Base-by-base conservation (phyloP, 805 yeast genomes). In the Candida parachauliodes region DNA sequence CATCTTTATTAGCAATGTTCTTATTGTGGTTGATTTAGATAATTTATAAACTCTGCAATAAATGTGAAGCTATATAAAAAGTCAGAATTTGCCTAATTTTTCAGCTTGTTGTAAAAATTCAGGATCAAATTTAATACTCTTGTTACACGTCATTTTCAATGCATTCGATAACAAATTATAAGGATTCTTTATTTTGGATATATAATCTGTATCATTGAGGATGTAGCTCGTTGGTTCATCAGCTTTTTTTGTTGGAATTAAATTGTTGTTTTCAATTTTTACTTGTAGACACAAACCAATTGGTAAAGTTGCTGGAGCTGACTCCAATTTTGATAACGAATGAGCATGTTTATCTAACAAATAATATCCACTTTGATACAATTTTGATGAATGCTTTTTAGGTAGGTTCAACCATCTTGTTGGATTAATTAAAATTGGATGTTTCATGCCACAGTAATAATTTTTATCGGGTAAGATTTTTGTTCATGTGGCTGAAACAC, bases 341-440 rank as follows among this genome's bases (percentile, higher is more conserved):
- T 36, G 24, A 2, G 61, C 62, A 40, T 59, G 67, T 35, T 65
- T 61, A 5, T 37, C 22, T 3, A 40, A 27, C 2, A 60, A 31
- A 2, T 46, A 23, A 5, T 34, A 18, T 24, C 52, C 44, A 36
- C 57, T 60, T 8, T 32, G 35, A 40, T 59, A 59, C 5, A 50
- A 37, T 5, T 51, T 41, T 5, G 49, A 37, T 2, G 50, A 36
- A 11, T 55, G 59, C 18, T 46, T 51, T 35, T 53, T 54, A 5
- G 45, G 51, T 16, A 42, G 43, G 8, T 45, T 40, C 6, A 61
- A 47, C 55, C 60, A 57, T 29, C 55, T 53, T 19, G 47, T 41
- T 1, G 68, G 69, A 40, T 59, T 59, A 11, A 41, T 43, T 28
- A 64, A 40, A 5, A 62, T 33, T 5, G 68, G 68, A 43, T 62